A percentile compares a stretch with the other conserved stretches of the same genome.
Evolutionary conservation across 2,329 filamentous ascomycete species (phyloP).

Genomic region (Zalaria sp.): DNA sequence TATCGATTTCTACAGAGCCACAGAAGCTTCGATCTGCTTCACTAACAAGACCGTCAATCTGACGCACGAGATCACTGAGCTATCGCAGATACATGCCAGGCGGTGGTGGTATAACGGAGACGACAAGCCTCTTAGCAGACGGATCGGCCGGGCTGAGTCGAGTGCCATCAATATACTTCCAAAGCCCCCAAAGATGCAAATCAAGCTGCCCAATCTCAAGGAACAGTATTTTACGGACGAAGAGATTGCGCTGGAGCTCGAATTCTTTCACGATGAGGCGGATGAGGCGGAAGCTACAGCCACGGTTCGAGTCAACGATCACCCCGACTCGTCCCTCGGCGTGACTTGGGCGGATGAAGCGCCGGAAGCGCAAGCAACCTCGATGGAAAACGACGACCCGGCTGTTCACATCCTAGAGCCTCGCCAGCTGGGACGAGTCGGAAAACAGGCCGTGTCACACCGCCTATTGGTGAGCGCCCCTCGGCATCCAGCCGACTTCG

Average conservation of each 20-base stretch:
- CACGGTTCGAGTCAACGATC: slow-evolving; percentile 32
- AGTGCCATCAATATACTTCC: slow-evolving; percentile 60
- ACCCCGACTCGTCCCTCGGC: slow-evolving; percentile 2
- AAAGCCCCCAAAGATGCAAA: slow-evolving; percentile 80
- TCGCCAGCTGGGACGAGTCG: background rate
- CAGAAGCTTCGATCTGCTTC: slow-evolving; percentile 49
- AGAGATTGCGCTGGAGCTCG: slow-evolving; percentile 50
- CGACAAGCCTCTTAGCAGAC: slow-evolving; percentile 20
- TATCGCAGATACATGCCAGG: background rate
- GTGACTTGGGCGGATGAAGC: slow-evolving; percentile 12
- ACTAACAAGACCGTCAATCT: slow-evolving; percentile 52
- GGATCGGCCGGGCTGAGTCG: slow-evolving; percentile 32
- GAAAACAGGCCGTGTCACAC: slow-evolving; percentile 2
- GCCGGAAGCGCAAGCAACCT: slow-evolving; percentile 4
- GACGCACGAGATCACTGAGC: slow-evolving; percentile 42
- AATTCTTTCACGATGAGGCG: slow-evolving; percentile 70
- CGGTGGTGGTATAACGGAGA: slow-evolving; percentile 14
- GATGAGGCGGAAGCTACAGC: slow-evolving; percentile 60
- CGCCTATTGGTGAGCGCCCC: slow-evolving; percentile 24
- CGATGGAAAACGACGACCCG: slow-evolving; percentile 3
- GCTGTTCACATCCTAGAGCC: slow-evolving; percentile 1
- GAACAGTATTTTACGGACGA: slow-evolving; percentile 81
- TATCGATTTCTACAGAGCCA: slow-evolving; percentile 59
- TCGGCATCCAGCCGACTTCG: slow-evolving; percentile 38
- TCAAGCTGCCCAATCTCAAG: slow-evolving; percentile 47